Percentiles rank a stretch among this genome's conserved stretches.
Evolutionary conservation across 176 grass and related monocot genomes (phyloP).

Genomic region (Bothriochloa decipiens): DNA sequence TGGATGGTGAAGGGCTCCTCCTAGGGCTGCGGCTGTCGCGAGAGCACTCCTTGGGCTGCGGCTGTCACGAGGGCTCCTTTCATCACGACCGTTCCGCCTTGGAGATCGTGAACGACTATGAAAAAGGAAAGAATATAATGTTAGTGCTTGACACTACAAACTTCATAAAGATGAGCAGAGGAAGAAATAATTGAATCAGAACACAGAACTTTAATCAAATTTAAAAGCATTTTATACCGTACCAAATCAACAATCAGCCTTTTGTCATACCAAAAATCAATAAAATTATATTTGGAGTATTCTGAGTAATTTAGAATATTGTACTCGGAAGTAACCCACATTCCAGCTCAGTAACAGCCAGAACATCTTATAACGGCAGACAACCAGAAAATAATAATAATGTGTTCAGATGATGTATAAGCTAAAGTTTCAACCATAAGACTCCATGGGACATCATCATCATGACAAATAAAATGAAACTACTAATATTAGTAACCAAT

Average conservation of each 20-base stretch:
- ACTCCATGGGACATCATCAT: not conserved
- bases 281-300: not conserved
- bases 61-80: conserved; percentile 52
- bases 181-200: not conserved
- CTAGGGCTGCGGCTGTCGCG: too few species aligned
- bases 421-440: not conserved
- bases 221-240: not conserved
- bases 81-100: conserved; percentile 48
- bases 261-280: not conserved
- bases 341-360: too few species aligned
- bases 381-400: not conserved
- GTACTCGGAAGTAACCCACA: too few species aligned
- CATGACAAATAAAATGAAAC: not conserved
- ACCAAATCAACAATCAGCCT: not conserved
- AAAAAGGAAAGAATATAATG: conserved; percentile 5
- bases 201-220: not conserved
- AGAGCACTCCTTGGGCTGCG: too few species aligned
- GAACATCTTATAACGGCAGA: not conserved
- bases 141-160: conserved; percentile 30
- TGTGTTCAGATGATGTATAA: not conserved
- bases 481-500: not conserved
- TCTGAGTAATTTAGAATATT: not conserved
- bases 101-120: conserved; percentile 70
- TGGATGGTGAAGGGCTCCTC: conserved; percentile 49
- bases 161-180: not conserved